These are phyloP conservation scores for Rhodosporidiobolus sp. DNA, from an alignment of 768 basidiomycete species.

Conservation along the genomic window DNA sequence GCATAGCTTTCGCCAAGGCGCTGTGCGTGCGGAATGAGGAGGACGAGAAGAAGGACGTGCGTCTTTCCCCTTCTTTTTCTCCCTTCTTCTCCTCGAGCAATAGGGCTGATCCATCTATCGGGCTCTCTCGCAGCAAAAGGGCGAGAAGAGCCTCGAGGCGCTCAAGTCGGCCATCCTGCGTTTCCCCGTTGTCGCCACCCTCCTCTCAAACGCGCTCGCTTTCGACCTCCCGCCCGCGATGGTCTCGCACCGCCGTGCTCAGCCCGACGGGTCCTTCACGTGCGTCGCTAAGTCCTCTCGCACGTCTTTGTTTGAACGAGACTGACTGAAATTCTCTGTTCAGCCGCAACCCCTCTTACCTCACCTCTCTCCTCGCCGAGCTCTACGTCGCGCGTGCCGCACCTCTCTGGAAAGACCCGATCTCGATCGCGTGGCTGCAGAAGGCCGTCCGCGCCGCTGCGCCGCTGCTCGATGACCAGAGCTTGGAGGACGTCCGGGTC, in stretches of 20 bases:
- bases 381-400: conserved; percentile 78
- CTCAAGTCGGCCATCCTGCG: conserved; percentile 68
- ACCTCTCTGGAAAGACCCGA: conserved; percentile 75
- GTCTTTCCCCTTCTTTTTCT: conserved; percentile 15
- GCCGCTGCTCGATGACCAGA: conserved; percentile 38
- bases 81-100: accelerated
- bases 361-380: conserved; percentile 75
- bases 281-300: not conserved
- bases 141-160: conserved; percentile 61
- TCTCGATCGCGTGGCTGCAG: conserved; percentile 65
- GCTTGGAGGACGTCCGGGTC: conserved; percentile 8
- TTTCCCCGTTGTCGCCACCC: conserved; percentile 76
- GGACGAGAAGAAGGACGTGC: conserved; percentile 50
- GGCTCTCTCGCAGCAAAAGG: conserved; percentile 53
- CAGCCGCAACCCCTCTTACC: conserved; percentile 33
- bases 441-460: conserved; percentile 57
- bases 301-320: too few species aligned
- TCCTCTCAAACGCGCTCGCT: conserved; percentile 70
- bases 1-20: conserved; percentile 50
- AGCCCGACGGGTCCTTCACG: conserved; percentile 32
- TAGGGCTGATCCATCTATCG: not conserved
- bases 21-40: conserved; percentile 46
- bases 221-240: conserved; percentile 32
- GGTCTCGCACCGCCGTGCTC: conserved; percentile 22
- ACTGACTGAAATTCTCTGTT: too few species aligned